Conservation (phyloP, 441 rosid species). For the Gossypium davidsonii region DNA sequence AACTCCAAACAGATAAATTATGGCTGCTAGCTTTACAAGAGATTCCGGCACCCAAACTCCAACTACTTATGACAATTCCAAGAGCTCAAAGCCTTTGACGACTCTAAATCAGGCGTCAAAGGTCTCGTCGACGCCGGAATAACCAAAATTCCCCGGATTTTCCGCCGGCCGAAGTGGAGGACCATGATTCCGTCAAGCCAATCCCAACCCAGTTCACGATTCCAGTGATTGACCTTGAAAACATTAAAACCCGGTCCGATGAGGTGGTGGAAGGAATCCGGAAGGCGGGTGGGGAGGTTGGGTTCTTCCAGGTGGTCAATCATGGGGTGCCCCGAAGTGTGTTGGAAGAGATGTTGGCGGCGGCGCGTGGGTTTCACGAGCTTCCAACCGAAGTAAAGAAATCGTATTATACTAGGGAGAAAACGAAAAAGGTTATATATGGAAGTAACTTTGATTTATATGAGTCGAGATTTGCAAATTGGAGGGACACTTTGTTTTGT, state of each 20-base stretch:
- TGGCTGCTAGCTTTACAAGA: neutral
- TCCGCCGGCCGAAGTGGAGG: constrained; percentile 9
- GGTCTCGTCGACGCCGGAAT: constrained; percentile 40
- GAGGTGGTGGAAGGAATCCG: constrained; percentile 13
- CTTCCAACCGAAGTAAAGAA: constrained; percentile 22
- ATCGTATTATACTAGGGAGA: constrained; percentile 25
- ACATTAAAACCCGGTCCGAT: constrained; percentile 5
- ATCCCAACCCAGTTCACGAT: neutral
- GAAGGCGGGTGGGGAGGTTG: constrained; percentile 30
- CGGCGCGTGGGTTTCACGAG: constrained; percentile 33
- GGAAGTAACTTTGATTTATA: constrained; percentile 34
- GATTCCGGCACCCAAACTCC: neutral
- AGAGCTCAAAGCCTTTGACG: constrained; percentile 39
- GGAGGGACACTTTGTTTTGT: constrained; percentile 29
- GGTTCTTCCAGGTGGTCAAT: constrained; percentile 45
- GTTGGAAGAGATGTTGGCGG: constrained; percentile 33
- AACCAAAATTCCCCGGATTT: constrained; percentile 31
- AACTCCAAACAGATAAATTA: neutral
- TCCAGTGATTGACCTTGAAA: constrained; percentile 21
- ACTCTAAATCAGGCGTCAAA: constrained; percentile 32
- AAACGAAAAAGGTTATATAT: constrained; percentile 17
- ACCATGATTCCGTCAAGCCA: neutral
- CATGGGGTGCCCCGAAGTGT: constrained; percentile 25
- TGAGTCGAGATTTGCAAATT: constrained; percentile 22
- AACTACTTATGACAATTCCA: constrained; percentile 13